Conservation (phyloP, 345 rosid genomes). For the Diplotaxis tenuifolia region DNA sequence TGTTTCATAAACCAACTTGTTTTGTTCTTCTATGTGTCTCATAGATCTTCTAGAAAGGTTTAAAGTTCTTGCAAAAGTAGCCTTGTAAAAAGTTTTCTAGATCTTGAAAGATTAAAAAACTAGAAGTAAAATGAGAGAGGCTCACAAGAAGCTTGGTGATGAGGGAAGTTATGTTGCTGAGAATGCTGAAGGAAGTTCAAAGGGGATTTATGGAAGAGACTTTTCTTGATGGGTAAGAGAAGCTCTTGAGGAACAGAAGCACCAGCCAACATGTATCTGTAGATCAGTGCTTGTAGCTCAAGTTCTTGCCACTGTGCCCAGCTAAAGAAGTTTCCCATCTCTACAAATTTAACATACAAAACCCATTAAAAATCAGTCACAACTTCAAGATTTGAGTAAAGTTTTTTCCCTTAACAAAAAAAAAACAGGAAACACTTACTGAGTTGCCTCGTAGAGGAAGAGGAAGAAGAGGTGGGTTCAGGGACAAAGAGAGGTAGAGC, state of each 20-base stretch:
- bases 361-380: not conserved
- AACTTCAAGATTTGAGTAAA: conserved; percentile 11
- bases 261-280: conserved; percentile 73
- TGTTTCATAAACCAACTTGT: conserved; percentile 4
- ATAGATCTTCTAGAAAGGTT: conserved; percentile 1
- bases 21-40: not conserved
- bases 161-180: conserved; percentile 33
- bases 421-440: conserved; percentile 41
- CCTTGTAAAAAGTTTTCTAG: conserved; percentile 13
- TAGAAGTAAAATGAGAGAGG: not conserved
- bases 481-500: conserved; percentile 64
- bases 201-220: conserved; percentile 43
- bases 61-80: not conserved
- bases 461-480: conserved; percentile 47
- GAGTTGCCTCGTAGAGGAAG: conserved; percentile 45
- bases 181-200: conserved; percentile 40
- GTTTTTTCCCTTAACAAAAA: not conserved
- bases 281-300: conserved; percentile 87
- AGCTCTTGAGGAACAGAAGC: conserved; percentile 70
- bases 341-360: conserved; percentile 35
- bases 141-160: conserved; percentile 28
- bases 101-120: conserved; percentile 26
- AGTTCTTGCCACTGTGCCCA: conserved; percentile 85
- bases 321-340: conserved; percentile 74
- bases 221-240: conserved; percentile 55